Evolutionary conservation across 2,329 filamentous ascomycete species (phyloP).

Genomic region (Ascosphaera acerosa): DNA sequence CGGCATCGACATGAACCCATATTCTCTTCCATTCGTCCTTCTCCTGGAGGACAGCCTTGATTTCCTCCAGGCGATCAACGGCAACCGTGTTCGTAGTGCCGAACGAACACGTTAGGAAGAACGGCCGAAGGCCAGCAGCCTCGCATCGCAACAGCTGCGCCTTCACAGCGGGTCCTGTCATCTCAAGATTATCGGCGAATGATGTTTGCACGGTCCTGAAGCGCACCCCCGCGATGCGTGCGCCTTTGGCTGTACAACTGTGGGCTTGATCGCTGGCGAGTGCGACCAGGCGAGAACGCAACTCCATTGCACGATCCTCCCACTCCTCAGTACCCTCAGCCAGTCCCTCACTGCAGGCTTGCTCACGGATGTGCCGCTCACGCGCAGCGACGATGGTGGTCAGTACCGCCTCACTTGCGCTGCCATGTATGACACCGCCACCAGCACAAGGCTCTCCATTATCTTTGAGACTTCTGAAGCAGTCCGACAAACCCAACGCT

Average conservation of each 20-base stretch:
- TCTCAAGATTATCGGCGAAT: slow-evolving; percentile 37
- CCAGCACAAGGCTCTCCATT: slow-evolving; percentile 33
- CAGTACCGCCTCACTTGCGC: slow-evolving; percentile 64
- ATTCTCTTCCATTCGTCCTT: slow-evolving; percentile 28
- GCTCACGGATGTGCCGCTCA: slow-evolving; percentile 46
- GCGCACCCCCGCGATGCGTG: slow-evolving; percentile 62
- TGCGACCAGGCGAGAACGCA: slow-evolving; percentile 50
- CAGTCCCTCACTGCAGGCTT: slow-evolving; percentile 25
- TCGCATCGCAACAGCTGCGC: slow-evolving; percentile 38
- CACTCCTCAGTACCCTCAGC: slow-evolving; percentile 26
- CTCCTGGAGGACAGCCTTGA: slow-evolving; percentile 29
- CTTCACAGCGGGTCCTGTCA: slow-evolving; percentile 40
- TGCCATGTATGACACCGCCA: slow-evolving; percentile 86
- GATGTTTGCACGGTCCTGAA: slow-evolving; percentile 43
- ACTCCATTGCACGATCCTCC: slow-evolving; percentile 42
- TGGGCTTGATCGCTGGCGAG: slow-evolving; percentile 59
- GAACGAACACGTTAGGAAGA: slow-evolving; percentile 61
- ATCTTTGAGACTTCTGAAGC: slow-evolving; percentile 34
- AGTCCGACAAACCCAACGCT: slow-evolving; percentile 44
- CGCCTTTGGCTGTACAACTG: slow-evolving; percentile 65
- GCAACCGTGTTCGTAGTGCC: slow-evolving; percentile 79
- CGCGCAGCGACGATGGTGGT: slow-evolving; percentile 71
- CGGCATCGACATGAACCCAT: slow-evolving; percentile 87
- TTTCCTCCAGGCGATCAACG: slow-evolving; percentile 52
- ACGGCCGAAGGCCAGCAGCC: slow-evolving; percentile 49